Evolutionary conservation across 2,329 filamentous ascomycete species (phyloP), one percentile per base, ranked within the genome.

Genomic region (Ampelomyces quisqualis): DNA sequence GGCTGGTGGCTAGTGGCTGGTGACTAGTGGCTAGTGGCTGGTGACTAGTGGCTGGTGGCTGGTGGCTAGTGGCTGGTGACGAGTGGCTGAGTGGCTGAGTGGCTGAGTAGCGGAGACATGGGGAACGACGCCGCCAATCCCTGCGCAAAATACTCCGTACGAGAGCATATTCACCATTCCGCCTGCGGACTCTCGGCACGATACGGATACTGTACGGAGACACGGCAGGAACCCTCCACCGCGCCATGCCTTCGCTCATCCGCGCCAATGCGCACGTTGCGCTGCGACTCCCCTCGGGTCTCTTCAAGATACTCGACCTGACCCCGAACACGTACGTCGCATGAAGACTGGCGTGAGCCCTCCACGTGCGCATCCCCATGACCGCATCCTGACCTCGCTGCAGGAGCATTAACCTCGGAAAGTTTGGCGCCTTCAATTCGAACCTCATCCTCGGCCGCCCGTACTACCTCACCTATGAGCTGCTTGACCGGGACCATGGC

Each of bases 361-460:
- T 47, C 45, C 45, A 43, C 36, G 28, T 8, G 46, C 28, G 14
- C 4, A 10, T 28, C 18, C n/a, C 23, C 15, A 26, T 13, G n/a
- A 21, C 17, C 9, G 13, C 7, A 11, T 18, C 45, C n/a, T 52
- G 33, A 54, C 40, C 19, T 11, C 18, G 2, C 5, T 9, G 57
- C 54, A 96, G 90, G 27, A 88, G 82, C 30, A 86, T 97, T 51
- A 89, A 88, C 2, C 76, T 97, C 22, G 90, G 90, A 40, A 97
- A 96, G 79, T 95, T 93, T 66, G 93, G 93, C 51, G 82, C 82
- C 2, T 96, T 98, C 64, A 85, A 88, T 11, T 83, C 88, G 37
- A 96, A 97, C 64, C 79, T 93, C 21, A 81, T 98, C 31, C 80
- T 98, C 49, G 86, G 89, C n/a, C 84, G 93, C 6, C 93, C 93